Base-by-base conservation (phyloP, 2,329 filamentous ascomycete genomes). In the Colletotrichum tabaci region DNA sequence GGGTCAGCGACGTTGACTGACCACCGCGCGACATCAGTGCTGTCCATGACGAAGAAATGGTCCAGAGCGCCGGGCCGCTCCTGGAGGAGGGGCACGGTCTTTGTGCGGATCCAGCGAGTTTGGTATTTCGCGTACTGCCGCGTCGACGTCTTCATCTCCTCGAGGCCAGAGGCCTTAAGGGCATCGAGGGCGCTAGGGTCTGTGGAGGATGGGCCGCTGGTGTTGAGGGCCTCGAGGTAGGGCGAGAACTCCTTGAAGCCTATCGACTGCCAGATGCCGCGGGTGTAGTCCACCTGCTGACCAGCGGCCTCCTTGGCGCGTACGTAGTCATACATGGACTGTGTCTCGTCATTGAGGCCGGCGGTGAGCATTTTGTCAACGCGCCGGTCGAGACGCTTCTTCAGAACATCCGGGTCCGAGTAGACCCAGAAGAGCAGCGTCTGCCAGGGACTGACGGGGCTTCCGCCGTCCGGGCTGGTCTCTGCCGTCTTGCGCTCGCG, bases 231-330 rank as follows among this genome's bases (percentile, higher is more conserved):
- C 2, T 83, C 76, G 30, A 95, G 83, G 77, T 95, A 98, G 0
- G 89, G 87, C 68, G 93, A 88, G 78, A 98, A 93, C 78, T 99
- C 94, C 79, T 97, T 98, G 82, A 95, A 98, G 1, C 96, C 96
- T 73, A 99, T 99, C 1, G 95, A 96, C 64, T 97, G 93, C 95
- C 96, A 99, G 53, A 99, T 97, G 0, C 96, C 97, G 64, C 91
- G 90, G 1, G 89, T 93, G 74, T 90, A 87, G 77, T 98, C 94
- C 2, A 96, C 82, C 0, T 81, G 74, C 2, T 85, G 80, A 0
- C 90, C 92, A 2, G 83, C 77, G 0, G 83, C 78, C 0, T 79
- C 74, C 21, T 78, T 78, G 2, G 77, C 65, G 21, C 75, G 80
- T 4, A 82, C 78, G 58, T 85, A 84, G 1, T 82, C 75, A 71